These are phyloP conservation scores for Colletotrichum phormii DNA, from an alignment of 2,329 filamentous ascomycete genomes.

Conservation along the genomic window DNA sequence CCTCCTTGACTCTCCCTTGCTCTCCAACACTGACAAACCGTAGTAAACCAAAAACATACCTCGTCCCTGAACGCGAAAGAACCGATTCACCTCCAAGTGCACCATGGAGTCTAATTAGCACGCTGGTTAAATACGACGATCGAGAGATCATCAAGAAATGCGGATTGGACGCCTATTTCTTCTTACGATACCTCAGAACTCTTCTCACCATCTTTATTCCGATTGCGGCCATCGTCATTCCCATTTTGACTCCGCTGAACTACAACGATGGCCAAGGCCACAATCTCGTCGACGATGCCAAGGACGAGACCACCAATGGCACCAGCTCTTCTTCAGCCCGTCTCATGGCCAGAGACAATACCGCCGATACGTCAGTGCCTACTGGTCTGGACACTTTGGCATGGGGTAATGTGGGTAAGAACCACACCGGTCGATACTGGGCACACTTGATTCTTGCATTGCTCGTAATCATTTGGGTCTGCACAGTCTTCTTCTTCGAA, in stretches of 20 bases:
- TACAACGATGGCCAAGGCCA: slow-evolving; percentile 76
- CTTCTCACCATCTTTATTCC: slow-evolving; percentile 93
- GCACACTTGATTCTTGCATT: slow-evolving; percentile 87
- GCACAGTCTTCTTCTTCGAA: slow-evolving; percentile 88
- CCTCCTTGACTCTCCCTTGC: slow-evolving; percentile 1
- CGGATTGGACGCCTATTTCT: slow-evolving; percentile 96
- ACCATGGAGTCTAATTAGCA: slow-evolving; percentile 63
- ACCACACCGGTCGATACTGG: slow-evolving; percentile 78
- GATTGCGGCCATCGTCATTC: slow-evolving; percentile 80
- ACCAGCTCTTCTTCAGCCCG: slow-evolving; percentile 39
- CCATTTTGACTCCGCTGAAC: slow-evolving; percentile 89
- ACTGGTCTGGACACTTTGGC: slow-evolving; percentile 84
- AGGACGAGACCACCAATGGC: background rate
- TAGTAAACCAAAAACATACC: slow-evolving; percentile 85
- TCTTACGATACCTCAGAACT: slow-evolving; percentile 83
- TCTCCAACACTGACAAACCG: slow-evolving; percentile 32
- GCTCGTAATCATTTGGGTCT: slow-evolving; percentile 83
- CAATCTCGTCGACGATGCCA: slow-evolving; percentile 51
- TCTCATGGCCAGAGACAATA: slow-evolving; percentile 46
- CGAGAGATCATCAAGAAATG: slow-evolving; percentile 94
- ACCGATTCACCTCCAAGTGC: slow-evolving; percentile 77
- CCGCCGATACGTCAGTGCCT: background rate
- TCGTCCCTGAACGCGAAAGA: slow-evolving; percentile 86
- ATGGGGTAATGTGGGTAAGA: slow-evolving; percentile 84
- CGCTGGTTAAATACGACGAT: slow-evolving; percentile 76